Evolutionary conservation across 208 protist species (phyloP).

Genomic region (Herpetomonas tarakana): DNA sequence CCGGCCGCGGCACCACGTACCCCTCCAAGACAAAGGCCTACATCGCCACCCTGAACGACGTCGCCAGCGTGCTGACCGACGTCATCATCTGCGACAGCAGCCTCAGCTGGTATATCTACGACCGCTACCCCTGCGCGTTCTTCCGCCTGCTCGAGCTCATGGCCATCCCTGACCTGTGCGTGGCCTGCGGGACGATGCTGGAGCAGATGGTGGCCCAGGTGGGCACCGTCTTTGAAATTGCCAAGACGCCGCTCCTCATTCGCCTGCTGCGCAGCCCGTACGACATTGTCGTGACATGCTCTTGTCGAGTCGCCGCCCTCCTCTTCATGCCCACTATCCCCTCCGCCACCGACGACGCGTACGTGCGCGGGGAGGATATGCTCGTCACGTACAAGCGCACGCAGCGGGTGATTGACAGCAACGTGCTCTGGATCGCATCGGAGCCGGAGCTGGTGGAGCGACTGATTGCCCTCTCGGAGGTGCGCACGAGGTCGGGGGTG

Average conservation of each 20-base stretch:
- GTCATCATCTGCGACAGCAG: conserved; percentile 62
- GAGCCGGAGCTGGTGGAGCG: conserved; percentile 45
- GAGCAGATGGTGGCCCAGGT: conserved; percentile 72
- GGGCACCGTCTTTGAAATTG: conserved; percentile 77
- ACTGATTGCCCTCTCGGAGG: conserved; percentile 64
- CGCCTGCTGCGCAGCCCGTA: conserved; percentile 36
- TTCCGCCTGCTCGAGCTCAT: conserved; percentile 75
- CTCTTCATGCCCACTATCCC: conserved; percentile 61
- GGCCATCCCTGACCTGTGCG: conserved; percentile 29
- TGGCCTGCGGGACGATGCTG: conserved; percentile 31
- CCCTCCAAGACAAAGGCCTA: too few relatives aligned
- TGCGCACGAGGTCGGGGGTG: conserved; percentile 23
- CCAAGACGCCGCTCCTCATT: conserved; percentile 44
- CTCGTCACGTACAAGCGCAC: conserved; percentile 50
- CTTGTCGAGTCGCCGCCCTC: conserved; percentile 68
- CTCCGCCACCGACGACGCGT: conserved; percentile 30
- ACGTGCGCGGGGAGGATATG: conserved; percentile 47
- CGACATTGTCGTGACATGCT: conserved; percentile 34
- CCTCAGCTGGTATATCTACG: conserved; percentile 75
- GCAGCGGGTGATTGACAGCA: conserved; percentile 81
- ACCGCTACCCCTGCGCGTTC: conserved; percentile 69
- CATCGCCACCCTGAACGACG: conserved; percentile 24
- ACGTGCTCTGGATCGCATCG: conserved; percentile 76
- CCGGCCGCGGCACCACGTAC: neutral
- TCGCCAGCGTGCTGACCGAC: conserved; percentile 56